These are phyloP conservation scores for Raddia guianensis DNA, from an alignment of 176 grass and related monocot species.

Conservation along the genomic window DNA sequence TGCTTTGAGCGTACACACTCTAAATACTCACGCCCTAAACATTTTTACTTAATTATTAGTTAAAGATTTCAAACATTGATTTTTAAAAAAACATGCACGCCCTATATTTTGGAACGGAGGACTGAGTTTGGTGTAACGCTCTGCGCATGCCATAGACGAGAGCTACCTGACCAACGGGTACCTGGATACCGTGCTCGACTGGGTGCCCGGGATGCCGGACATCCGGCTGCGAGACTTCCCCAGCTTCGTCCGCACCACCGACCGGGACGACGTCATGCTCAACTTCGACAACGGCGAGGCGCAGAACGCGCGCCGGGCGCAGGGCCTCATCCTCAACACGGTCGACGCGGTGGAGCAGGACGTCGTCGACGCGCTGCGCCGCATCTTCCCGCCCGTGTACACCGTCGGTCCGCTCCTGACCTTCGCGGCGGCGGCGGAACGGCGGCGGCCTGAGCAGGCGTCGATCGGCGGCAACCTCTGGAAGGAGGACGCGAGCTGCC, in stretches of 20 bases:
- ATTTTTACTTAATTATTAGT: too few species aligned
- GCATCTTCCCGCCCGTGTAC: conserved; percentile 52
- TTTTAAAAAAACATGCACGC: too few species aligned
- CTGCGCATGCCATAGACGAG: conserved; percentile 36
- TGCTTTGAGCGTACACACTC: too few species aligned
- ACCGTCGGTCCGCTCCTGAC: conserved; percentile 51
- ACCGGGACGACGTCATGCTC: conserved; percentile 57
- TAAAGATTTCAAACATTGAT: too few species aligned
- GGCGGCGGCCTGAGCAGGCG: neutral
- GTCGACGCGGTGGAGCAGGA: conserved; percentile 59
- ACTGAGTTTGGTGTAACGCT: neutral
- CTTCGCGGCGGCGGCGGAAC: conserved; percentile 4
- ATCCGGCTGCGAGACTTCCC: conserved; percentile 60
- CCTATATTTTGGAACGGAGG: too few species aligned
- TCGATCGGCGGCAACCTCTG: conserved; percentile 56
- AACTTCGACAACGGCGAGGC: conserved; percentile 46
- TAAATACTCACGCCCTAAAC: too few species aligned
- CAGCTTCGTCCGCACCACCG: conserved; percentile 58
- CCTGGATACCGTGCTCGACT: conserved; percentile 55
- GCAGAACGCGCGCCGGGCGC: conserved; percentile 46
- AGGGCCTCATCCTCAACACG: conserved; percentile 66
- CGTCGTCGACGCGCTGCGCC: conserved; percentile 46
- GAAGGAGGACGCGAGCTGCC: conserved; percentile 65
- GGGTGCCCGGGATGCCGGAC: conserved; percentile 47
- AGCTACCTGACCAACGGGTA: conserved; percentile 52